phyloP scores from a whole-genome alignment of 371 early-diverging fungal genomes.

The Parasitella parasitica region DNA sequence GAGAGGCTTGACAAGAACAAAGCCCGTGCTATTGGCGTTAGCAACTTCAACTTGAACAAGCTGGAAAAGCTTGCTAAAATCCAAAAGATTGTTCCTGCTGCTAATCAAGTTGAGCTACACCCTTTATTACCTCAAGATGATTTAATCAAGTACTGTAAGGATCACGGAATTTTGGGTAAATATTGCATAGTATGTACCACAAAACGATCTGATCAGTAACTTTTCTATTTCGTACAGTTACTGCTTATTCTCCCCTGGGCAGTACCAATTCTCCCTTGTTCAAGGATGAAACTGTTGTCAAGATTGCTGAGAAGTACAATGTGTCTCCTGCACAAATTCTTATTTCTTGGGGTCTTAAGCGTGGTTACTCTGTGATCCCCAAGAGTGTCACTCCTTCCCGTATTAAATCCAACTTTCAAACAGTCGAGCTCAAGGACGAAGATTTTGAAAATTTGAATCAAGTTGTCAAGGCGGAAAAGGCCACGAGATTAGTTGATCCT shows the following conservation, averaged over 20 bases:
- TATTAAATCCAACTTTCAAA: slow-evolving; percentile 43
- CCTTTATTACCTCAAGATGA: slow-evolving; percentile 51
- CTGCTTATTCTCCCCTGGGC: slow-evolving; percentile 51
- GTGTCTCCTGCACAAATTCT: slow-evolving; percentile 72
- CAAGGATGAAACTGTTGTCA: slow-evolving; percentile 17
- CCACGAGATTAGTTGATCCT: slow-evolving; percentile 31
- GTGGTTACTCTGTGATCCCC: slow-evolving; percentile 64
- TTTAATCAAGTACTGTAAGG: slow-evolving; percentile 37
- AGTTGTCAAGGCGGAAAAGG: slow-evolving; percentile 18
- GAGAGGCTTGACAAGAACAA: slow-evolving; percentile 65
- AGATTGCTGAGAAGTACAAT: slow-evolving; percentile 71
- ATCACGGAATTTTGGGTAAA: slow-evolving; percentile 33
- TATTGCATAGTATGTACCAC: background rate
- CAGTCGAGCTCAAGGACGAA: slow-evolving; percentile 33
- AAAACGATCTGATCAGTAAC: background rate
- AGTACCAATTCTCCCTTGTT: slow-evolving; percentile 30
- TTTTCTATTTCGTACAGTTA: background rate
- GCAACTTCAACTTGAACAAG: slow-evolving; percentile 32
- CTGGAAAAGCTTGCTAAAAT: slow-evolving; percentile 36
- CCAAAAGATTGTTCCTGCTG: slow-evolving; percentile 38
- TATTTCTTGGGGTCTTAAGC: slow-evolving; percentile 75
- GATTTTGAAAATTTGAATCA: slow-evolving; percentile 36
- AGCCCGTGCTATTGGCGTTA: slow-evolving; percentile 41
- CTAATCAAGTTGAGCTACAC: slow-evolving; percentile 67
- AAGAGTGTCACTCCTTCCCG: slow-evolving; percentile 55